phyloP scores from a whole-genome alignment of 768 basidiomycete genomes.

The Pleurotus djamor region DNA sequence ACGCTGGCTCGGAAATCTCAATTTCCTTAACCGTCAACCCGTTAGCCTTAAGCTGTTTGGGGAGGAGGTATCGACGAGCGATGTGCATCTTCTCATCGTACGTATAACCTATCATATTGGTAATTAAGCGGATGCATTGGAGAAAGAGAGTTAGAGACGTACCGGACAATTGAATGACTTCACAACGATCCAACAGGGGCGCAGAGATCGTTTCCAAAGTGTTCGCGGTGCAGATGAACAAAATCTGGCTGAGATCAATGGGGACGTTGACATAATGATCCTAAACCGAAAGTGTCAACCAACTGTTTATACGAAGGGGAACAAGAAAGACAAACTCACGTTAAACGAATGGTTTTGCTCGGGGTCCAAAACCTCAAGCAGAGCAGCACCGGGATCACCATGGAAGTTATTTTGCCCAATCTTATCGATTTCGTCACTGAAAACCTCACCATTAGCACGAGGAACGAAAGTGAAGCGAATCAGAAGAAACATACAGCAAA shows the following conservation, averaged over 20 bases:
- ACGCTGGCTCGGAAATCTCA: conserved; percentile 62
- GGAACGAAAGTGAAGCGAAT: conserved; percentile 14
- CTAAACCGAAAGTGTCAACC: conserved; percentile 28
- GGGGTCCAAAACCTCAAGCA: conserved; percentile 91
- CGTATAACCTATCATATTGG: conserved; percentile 59
- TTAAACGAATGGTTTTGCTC: conserved; percentile 89
- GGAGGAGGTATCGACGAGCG: conserved; percentile 81
- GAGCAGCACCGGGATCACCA: conserved; percentile 87
- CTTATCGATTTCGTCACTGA: conserved; percentile 89
- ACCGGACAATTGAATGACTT: conserved; percentile 81
- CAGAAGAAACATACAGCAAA: conserved; percentile 47
- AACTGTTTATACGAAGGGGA: background rate
- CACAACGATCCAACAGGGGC: conserved; percentile 87
- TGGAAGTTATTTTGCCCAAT: conserved; percentile 85
- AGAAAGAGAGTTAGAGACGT: conserved; percentile 12
- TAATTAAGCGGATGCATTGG: background rate
- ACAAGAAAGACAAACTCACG: conserved; percentile 31
- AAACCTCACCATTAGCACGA: conserved; percentile 10
- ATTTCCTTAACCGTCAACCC: conserved; percentile 65
- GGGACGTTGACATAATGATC: conserved; percentile 94
- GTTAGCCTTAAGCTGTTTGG: conserved; percentile 83
- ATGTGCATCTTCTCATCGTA: conserved; percentile 92
- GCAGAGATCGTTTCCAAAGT: conserved; percentile 85
- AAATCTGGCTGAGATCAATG: conserved; percentile 81
- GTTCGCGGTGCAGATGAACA: conserved; percentile 94